Evolutionary conservation across 2,329 filamentous ascomycete genomes (phyloP).

Genomic region (Trichoderma polysporum): DNA sequence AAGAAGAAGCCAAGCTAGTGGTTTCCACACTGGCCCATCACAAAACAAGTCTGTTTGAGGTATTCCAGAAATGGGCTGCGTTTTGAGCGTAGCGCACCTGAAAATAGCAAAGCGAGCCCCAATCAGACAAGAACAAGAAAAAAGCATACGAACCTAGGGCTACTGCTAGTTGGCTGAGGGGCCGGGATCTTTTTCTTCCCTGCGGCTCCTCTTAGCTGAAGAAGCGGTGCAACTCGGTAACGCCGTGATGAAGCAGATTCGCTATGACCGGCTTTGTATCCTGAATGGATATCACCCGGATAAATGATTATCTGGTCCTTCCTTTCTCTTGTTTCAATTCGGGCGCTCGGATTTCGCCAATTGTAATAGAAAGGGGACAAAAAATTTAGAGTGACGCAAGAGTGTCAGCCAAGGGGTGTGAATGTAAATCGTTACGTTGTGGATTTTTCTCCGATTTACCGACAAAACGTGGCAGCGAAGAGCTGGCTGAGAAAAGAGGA

Average conservation of each 20-base stretch:
- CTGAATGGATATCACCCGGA: neutral
- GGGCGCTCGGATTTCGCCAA: neutral
- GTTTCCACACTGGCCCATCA: slow-evolving; percentile 7
- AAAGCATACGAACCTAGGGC: neutral
- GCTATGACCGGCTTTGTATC: neutral
- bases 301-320: neutral
- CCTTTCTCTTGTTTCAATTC: neutral
- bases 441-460: slow-evolving; percentile 1
- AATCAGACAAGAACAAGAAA: neutral
- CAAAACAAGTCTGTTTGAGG: neutral
- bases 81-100: slow-evolving; percentile 1
- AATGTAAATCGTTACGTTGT: neutral
- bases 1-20: neutral
- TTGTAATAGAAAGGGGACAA: neutral
- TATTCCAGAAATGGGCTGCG: slow-evolving; percentile 1
- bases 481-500: no score
- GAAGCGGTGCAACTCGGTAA: slow-evolving; percentile 17
- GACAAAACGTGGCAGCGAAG: neutral
- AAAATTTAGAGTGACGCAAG: neutral
- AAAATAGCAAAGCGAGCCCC: neutral
- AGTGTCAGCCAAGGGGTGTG: neutral
- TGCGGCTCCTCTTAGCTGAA: neutral
- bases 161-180: slow-evolving; percentile 4
- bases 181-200: slow-evolving; percentile 8
- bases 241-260: slow-evolving; percentile 17